Percentiles rank a stretch among this genome's conserved stretches.
Evolutionary conservation across 2,329 filamentous ascomycete species (phyloP).

Genomic region (Aaosphaeria arxii): DNA sequence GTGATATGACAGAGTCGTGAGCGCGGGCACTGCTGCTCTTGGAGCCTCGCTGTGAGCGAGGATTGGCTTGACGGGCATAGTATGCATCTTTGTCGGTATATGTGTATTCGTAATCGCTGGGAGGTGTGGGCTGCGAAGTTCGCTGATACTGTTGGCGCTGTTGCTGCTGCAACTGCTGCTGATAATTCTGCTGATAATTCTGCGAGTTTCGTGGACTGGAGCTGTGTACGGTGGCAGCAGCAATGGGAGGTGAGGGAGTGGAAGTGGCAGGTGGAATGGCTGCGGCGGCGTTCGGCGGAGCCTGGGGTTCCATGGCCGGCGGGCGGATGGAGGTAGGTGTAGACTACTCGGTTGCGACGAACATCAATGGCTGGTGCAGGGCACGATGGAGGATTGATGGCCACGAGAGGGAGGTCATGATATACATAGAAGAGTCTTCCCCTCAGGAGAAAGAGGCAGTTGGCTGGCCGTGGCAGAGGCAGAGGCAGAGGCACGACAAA

Average conservation of each 20-base stretch:
- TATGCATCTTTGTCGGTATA: slow-evolving; percentile 26
- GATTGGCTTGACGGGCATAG: slow-evolving; percentile 9
- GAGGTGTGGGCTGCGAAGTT: not conserved
- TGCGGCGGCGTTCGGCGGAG: slow-evolving; percentile 17
- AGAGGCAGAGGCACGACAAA: slow-evolving; percentile 18
- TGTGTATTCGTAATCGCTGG: slow-evolving; percentile 8
- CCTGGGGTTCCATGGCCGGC: slow-evolving; percentile 31
- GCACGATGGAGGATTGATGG: slow-evolving; percentile 12
- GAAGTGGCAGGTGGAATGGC: slow-evolving; percentile 2
- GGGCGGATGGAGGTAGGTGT: slow-evolving; percentile 8
- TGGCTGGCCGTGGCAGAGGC: too few relatives aligned
- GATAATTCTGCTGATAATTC: not conserved
- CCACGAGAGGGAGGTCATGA: slow-evolving; percentile 29
- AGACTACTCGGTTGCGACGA: slow-evolving; percentile 17
- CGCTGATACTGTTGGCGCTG: slow-evolving; percentile 11
- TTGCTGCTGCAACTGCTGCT: slow-evolving; percentile 4
- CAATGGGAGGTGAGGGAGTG: slow-evolving; percentile 8
- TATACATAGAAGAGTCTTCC: slow-evolving; percentile 26
- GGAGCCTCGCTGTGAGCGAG: slow-evolving; percentile 16
- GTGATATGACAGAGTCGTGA: slow-evolving; percentile 39
- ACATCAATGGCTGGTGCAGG: slow-evolving; percentile 22
- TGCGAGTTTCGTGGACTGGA: not conserved
- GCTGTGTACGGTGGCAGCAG: not conserved
- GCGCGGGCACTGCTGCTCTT: slow-evolving; percentile 19
- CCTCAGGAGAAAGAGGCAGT: slow-evolving; percentile 20